Evolutionary conservation across 2,329 filamentous ascomycete genomes (phyloP).

Genomic region (Penicillium aurantiogriseum): DNA sequence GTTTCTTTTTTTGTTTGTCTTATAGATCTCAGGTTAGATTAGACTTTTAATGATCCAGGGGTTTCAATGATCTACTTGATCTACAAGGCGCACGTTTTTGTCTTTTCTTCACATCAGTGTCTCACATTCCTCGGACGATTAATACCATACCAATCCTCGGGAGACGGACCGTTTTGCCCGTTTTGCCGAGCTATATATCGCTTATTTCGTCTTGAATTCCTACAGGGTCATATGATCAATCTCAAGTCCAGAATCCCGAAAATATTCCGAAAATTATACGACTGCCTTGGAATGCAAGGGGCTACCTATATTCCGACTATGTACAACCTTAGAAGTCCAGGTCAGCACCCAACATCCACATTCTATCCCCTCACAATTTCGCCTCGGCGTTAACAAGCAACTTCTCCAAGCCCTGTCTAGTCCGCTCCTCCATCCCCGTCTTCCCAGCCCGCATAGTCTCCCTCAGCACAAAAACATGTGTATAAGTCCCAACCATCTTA

Average conservation of each 20-base stretch:
- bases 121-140: neutral
- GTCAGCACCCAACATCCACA: neutral
- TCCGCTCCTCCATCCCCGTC: constrained; percentile 49
- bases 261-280: neutral
- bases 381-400: constrained; percentile 44
- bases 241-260: neutral
- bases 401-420: constrained; percentile 56
- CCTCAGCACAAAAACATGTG: constrained; percentile 85
- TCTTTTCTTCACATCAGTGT: neutral
- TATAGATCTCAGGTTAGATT: constrained; percentile 10
- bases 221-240: neutral
- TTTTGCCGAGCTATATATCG: neutral
- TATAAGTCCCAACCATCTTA: constrained; percentile 79
- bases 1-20: neutral
- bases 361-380: constrained; percentile 27
- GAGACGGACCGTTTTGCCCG: neutral
- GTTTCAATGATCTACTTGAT: constrained; percentile 8
- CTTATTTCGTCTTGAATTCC: neutral
- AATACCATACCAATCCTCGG: neutral
- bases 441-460: constrained; percentile 65
- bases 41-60: constrained; percentile 3
- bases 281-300: neutral
- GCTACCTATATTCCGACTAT: constrained; percentile 1
- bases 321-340: neutral
- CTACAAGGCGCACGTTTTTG: constrained; percentile 6